Percentiles rank a stretch among this genome's conserved stretches.
Evolutionary conservation across 2,329 filamentous ascomycete genomes (phyloP).

Genomic region (Lachnellula suecica): DNA sequence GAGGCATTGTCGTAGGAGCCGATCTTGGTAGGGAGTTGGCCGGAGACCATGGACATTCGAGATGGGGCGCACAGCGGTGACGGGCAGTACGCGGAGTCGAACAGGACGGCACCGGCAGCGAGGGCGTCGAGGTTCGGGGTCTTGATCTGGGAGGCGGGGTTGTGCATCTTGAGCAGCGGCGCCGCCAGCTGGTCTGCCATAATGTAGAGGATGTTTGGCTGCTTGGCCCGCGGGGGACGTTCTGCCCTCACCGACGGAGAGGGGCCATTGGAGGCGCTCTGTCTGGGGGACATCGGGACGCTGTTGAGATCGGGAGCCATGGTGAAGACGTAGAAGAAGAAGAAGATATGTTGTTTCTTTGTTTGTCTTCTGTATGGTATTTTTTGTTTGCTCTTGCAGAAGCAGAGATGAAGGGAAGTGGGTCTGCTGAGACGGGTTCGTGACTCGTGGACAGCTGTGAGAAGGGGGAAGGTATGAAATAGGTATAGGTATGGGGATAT

Average conservation of each 20-base stretch:
- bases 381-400: no score
- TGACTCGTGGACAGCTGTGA: no score
- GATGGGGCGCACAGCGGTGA: conserved; percentile 90
- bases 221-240: conserved; percentile 29
- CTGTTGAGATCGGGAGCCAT: conserved; percentile 79
- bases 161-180: conserved; percentile 88
- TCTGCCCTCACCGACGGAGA: no score
- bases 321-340: conserved; percentile 8
- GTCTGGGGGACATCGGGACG: conserved; percentile 55
- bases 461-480: no score
- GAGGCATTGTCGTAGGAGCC: conserved; percentile 90
- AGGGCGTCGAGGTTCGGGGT: conserved; percentile 87
- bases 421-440: neutral
- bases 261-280: conserved; percentile 23
- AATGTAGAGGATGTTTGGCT: conserved; percentile 85
- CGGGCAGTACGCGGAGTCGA: conserved; percentile 92
- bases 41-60: conserved; percentile 92
- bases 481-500: no score
- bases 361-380: no score
- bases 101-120: conserved; percentile 79
- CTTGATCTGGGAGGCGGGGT: conserved; percentile 83
- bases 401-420: neutral
- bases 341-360: neutral
- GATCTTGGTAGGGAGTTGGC: conserved; percentile 87
- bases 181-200: conserved; percentile 96